Percentiles rank a stretch among this genome's conserved stretches.
Evolutionary conservation across 1,284 basidiomycete species (phyloP).

Genomic region (Ceratobasidium sp.): DNA sequence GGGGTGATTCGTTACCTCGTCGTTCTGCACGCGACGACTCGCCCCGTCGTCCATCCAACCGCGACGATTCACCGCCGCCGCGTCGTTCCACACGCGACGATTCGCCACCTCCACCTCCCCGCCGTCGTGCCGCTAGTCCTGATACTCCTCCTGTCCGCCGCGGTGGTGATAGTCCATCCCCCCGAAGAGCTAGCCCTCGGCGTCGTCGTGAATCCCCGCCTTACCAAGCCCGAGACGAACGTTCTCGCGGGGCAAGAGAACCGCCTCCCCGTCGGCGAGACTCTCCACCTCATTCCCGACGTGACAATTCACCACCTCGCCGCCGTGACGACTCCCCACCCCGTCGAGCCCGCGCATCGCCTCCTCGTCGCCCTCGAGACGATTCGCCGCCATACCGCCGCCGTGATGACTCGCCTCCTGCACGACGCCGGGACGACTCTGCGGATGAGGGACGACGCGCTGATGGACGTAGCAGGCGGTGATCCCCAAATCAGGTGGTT

Average conservation of each 20-base stretch:
- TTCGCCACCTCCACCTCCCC: conserved; percentile 43
- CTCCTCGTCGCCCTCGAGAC: conserved; percentile 16
- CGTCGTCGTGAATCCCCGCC: conserved; percentile 32
- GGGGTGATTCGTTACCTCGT: conserved; percentile 25
- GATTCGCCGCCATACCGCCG: conserved; percentile 24
- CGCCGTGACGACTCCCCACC: conserved; percentile 30
- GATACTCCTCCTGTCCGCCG: conserved; percentile 25
- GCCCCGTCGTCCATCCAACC: conserved; percentile 43
- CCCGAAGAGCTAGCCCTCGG: conserved; percentile 26
- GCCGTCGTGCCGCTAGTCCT: conserved; percentile 3
- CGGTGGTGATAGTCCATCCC: conserved; percentile 26
- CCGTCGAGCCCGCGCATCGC: conserved; percentile 20
- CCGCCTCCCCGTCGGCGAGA: conserved; percentile 22
- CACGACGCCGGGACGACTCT: conserved; percentile 24
- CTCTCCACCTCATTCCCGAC: conserved; percentile 38
- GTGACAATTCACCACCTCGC: conserved; percentile 25
- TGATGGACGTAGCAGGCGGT: conserved; percentile 20
- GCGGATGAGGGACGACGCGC: background rate
- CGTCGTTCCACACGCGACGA: conserved; percentile 33
- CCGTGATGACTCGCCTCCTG: conserved; percentile 16
- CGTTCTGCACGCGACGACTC: conserved; percentile 42
- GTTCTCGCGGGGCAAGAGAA: conserved; percentile 11
- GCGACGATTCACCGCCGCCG: conserved; percentile 40
- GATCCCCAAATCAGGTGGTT: background rate
- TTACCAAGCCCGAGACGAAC: conserved; percentile 5